Evolutionary conservation across 129 eudicot genomes (phyloP), one percentile per base, ranked within the genome.

Genomic region (Flaveria brownii): DNA sequence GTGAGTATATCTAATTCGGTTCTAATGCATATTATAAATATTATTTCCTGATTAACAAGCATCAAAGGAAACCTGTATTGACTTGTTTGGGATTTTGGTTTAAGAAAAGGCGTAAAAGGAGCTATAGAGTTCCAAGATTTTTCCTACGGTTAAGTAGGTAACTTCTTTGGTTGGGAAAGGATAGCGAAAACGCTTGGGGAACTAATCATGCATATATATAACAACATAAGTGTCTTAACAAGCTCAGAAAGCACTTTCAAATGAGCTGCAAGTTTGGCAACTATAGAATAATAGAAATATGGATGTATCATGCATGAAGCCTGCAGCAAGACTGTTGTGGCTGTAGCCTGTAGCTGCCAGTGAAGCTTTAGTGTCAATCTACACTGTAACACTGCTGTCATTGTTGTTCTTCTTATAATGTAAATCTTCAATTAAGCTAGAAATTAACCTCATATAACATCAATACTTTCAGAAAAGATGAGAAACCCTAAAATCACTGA

Each of bases 331-430:
- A 15, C 55, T 50, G 18, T 50, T 50, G 16, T 30, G 9, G 41
- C 41, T 36, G 41, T 36, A 36, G 62, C 5, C 30, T 60, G 66
- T 13, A 60, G 66, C 30, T 67, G 41, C 41, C 41, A 61, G 67
- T 61, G 17, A 61, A 61, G 67, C 67, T 61, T 61, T 61, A 61
- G 17, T 60, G 66, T 60, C 26, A 36, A 60, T 62, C 15, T 36
- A 36, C 5, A 36, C 7, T 36, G 41, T 36, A 42, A 18, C 6
- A 28, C 45, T 63, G 28, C 43, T 55, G 26, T 10, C 61, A 71
- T 59, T 26, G 62, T 64, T 45, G 70, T 59, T 60, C 22, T 78
- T 46, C 70, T 16, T 39, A 41, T 54, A 26, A 59, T 70, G 70
- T 59, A 70, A 59, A 78, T 70, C 64, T 30, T 30, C 13, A 46